Evolutionary conservation across 2,329 filamentous ascomycete genomes (phyloP), one percentile per base, ranked within the genome.

Genomic region (Fusarium sp.): DNA sequence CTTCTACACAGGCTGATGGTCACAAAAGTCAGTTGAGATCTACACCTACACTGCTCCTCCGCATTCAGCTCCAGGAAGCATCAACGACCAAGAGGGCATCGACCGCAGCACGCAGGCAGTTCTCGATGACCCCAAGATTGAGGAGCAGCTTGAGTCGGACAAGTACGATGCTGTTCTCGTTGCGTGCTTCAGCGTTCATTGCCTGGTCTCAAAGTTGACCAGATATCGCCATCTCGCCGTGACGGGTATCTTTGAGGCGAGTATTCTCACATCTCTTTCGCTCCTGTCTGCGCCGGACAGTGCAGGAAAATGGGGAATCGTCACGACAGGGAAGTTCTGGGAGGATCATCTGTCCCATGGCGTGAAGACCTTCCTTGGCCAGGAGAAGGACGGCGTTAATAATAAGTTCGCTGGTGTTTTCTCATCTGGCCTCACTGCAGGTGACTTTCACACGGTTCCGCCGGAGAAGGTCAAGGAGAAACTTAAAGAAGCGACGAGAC

Each of bases 321-420:
- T 98, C 7, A 95, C 91, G 7, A 97, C 95, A 0, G 94, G 94
- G 0, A 87, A 87, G 57, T 91, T 91, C 67, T 97, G 94, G 95
- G 91, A 95, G 73, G 77, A 82, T 0, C 89, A 96, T 35, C 81
- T 97, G 14, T 82, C 80, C 0, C 80, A 85, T 0, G 94, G 91
- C 0, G 90, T 96, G 0, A 80, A 80, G 4, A 76, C 79, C 0
- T 90, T 92, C 66, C 78, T 97, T 0, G 91, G 90, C 0, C 75
- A 80, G 6, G 73, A 77, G 1, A 70, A 71, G 0, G 75, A 75
- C 3, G 76, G 74, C 1, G 67, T 21, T 7, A 82, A 79, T 53
- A 49, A 64, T 60, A 85, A 85, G 45, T 97, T 97, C 74, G 91
- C 89, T 1, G 94, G 94, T 0, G 93, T 96, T 2, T 88, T 90